Percentiles rank a stretch among this genome's conserved stretches.
These are phyloP conservation scores for Thelonectria rubi DNA, from an alignment of 2,329 filamentous ascomycete genomes.

Conservation along the genomic window DNA sequence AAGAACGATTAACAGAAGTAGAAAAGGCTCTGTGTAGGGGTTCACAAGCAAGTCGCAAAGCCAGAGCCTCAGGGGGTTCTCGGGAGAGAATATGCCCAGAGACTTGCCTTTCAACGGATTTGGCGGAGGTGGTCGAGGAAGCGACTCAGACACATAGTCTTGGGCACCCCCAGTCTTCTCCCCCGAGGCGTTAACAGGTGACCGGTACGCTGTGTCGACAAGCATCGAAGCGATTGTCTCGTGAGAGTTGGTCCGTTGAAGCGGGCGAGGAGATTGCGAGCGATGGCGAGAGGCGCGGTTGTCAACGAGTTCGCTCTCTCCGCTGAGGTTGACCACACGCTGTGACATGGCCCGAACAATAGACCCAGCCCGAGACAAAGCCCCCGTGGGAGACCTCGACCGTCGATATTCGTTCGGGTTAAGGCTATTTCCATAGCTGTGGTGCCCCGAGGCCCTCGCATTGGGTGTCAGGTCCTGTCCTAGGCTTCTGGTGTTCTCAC, in stretches of 20 bases:
- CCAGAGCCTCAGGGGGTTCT: slow-evolving; percentile 76
- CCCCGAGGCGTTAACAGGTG: slow-evolving; percentile 55
- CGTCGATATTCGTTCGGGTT: slow-evolving; percentile 61
- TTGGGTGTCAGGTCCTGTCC: slow-evolving; percentile 67
- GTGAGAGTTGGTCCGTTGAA: slow-evolving; percentile 42
- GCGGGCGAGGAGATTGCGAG: slow-evolving; percentile 64
- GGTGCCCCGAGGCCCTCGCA: slow-evolving; percentile 58
- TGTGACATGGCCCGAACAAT: slow-evolving; percentile 91
- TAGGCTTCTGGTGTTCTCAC: slow-evolving; percentile 64
- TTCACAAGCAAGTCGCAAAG: slow-evolving; percentile 88
- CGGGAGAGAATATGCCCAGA: slow-evolving; percentile 82
- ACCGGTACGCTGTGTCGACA: slow-evolving; percentile 61
- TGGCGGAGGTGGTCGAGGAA: slow-evolving; percentile 33
- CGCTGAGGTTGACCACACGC: slow-evolving; percentile 96
- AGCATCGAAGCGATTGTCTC: slow-evolving; percentile 48
- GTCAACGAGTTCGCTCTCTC: slow-evolving; percentile 86
- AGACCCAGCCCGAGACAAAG: slow-evolving; percentile 74
- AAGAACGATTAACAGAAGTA: slow-evolving; percentile 85
- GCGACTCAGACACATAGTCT: slow-evolving; percentile 31
- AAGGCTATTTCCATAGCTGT: slow-evolving; percentile 66
- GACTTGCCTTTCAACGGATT: slow-evolving; percentile 91
- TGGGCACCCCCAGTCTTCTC: slow-evolving; percentile 54
- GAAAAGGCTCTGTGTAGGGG: slow-evolving; percentile 84
- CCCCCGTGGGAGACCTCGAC: slow-evolving; percentile 71
- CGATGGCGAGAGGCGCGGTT: slow-evolving; percentile 71